Conservation (phyloP, 129 eudicot genomes). For the Arctium minus region DNA sequence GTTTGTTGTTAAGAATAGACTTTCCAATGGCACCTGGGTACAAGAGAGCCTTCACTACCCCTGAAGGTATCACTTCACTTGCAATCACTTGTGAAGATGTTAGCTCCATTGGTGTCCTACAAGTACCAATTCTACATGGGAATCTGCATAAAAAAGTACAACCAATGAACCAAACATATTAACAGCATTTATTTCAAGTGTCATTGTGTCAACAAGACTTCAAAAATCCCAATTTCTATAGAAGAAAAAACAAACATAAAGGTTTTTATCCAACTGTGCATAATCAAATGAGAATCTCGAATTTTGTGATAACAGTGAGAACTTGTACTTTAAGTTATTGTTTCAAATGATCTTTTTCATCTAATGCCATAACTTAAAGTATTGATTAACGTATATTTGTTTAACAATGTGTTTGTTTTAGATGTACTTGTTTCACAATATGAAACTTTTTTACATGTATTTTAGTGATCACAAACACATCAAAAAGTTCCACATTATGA, state of each 20-base stretch:
- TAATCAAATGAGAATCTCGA: background rate
- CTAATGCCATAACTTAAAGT: background rate
- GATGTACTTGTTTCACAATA: background rate
- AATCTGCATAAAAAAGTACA: conserved; percentile 39
- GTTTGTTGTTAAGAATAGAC: conserved; percentile 25
- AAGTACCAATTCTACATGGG: conserved; percentile 60
- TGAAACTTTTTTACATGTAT: background rate
- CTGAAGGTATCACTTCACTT: conserved; percentile 45
- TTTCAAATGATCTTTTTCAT: background rate
- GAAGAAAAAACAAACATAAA: background rate
- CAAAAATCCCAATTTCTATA: background rate
- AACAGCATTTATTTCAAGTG: background rate
- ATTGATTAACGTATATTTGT: background rate
- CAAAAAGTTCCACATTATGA: background rate
- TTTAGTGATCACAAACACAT: background rate
- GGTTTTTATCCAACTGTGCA: no score
- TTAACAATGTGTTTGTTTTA: background rate
- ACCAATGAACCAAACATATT: background rate
- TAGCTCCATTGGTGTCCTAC: conserved; percentile 57
- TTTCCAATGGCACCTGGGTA: conserved; percentile 55
- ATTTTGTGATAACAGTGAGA: background rate
- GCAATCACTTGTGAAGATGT: conserved; percentile 47
- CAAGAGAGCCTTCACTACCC: conserved; percentile 44
- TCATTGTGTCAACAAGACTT: background rate
- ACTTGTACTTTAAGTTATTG: background rate